Conservation (phyloP, 352 stramenopile genomes). For the Globisporangium abappressorium region DNA sequence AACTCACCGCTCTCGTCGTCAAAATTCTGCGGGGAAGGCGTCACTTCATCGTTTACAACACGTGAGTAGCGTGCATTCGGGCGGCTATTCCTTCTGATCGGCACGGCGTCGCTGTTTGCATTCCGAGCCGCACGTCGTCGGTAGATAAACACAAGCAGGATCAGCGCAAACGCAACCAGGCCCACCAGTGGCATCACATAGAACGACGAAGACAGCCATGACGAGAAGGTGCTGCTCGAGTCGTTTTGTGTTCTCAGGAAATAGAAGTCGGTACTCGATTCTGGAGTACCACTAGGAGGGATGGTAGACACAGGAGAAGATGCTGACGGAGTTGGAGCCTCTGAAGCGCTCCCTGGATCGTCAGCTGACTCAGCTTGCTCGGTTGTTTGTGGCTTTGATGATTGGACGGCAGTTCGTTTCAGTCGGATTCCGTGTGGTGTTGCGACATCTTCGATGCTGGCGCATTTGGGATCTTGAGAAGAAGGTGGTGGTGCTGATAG, state of each 20-base stretch:
- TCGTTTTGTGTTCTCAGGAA: constrained; percentile 7
- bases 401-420: constrained; percentile 2
- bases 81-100: constrained; percentile 3
- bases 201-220: constrained; percentile 12
- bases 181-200: constrained; percentile 18
- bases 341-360: background rate
- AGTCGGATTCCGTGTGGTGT: constrained; percentile 13
- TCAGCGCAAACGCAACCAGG: constrained; percentile 8
- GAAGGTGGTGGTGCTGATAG: background rate
- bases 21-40: constrained; percentile 1
- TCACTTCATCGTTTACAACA: constrained; percentile 21
- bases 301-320: background rate
- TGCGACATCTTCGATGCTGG: constrained; percentile 31
- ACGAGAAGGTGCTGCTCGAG: background rate
- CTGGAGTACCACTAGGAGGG: background rate
- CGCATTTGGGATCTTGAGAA: constrained; percentile 24
- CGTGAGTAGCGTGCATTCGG: constrained; percentile 13
- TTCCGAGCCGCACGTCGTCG: constrained; percentile 4
- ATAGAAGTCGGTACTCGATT: background rate
- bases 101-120: background rate
- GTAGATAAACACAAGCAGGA: constrained; percentile 11
- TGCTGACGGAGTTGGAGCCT: background rate
- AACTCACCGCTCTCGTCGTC: constrained; percentile 20
- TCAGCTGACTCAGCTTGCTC: background rate
- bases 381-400: background rate